Conservation (phyloP, 352 stramenopile species). For the Phytophthora vignae region DNA sequence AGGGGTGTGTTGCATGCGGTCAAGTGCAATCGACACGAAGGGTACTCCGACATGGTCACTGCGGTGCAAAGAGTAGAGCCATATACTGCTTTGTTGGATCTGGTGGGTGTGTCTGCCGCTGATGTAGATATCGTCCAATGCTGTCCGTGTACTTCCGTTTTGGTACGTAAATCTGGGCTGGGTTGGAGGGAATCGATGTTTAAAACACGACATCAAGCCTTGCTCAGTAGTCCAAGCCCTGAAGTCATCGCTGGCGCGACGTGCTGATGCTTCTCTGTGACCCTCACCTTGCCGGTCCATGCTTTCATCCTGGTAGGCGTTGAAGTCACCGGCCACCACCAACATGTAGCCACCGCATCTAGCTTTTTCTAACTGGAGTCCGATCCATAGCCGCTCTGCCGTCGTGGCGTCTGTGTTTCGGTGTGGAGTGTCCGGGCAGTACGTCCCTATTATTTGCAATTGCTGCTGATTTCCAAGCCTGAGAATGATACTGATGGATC, state of each 20-base stretch:
- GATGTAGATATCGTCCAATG: slow-evolving; percentile 9
- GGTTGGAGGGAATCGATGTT: background rate
- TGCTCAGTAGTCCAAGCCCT: background rate
- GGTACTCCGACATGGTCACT: slow-evolving; percentile 1
- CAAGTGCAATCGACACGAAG: background rate
- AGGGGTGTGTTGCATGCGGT: background rate
- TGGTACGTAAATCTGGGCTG: background rate
- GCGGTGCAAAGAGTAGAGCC: slow-evolving; percentile 1
- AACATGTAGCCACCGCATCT: background rate
- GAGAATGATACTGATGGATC: slow-evolving; percentile 4
- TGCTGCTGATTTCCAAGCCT: background rate
- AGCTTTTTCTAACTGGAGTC: background rate
- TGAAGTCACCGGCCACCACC: background rate
- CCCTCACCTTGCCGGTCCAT: background rate
- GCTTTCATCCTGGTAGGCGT: background rate
- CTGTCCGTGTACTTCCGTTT: background rate
- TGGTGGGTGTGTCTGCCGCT: background rate
- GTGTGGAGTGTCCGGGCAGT: slow-evolving; percentile 5
- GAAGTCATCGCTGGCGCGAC: background rate
- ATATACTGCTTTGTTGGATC: slow-evolving; percentile 3
- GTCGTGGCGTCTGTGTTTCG: background rate
- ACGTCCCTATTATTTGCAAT: background rate
- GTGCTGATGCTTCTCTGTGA: background rate
- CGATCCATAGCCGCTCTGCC: background rate
- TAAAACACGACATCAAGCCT: slow-evolving; percentile 1